A percentile compares a stretch with the other conserved stretches of the same genome.
Evolutionary conservation across 2,329 filamentous ascomycete species (phyloP).

Genomic region (Sclerotinia borealis): DNA sequence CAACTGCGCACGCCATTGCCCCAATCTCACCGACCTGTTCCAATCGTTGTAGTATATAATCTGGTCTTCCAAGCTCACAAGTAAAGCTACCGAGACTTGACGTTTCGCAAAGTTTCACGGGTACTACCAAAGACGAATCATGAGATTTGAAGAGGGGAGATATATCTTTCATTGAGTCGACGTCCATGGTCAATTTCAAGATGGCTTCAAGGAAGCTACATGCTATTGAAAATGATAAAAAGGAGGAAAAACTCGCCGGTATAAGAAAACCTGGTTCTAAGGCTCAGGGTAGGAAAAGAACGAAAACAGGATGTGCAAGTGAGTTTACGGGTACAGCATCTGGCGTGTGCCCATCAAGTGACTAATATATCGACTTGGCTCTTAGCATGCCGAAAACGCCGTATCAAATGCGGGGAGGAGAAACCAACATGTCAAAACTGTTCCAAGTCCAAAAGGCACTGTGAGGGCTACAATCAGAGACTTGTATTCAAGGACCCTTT

Average conservation of each 20-base stretch:
- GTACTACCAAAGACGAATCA: slow-evolving; percentile 5
- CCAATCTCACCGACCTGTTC: not conserved
- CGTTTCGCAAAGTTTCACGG: slow-evolving; percentile 3
- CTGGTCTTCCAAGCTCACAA: not conserved
- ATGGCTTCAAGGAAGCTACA: not conserved
- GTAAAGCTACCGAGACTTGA: not conserved
- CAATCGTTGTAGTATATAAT: not conserved
- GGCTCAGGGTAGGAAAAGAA: slow-evolving; percentile 44
- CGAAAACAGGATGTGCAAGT: slow-evolving; percentile 91
- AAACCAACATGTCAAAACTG: slow-evolving; percentile 76
- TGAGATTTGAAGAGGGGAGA: not conserved
- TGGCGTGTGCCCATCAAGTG: not conserved
- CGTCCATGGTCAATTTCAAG: not conserved
- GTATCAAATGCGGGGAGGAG: slow-evolving; percentile 96
- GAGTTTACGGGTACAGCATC: slow-evolving; percentile 35
- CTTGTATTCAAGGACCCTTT: slow-evolving; percentile 74
- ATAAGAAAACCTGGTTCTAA: slow-evolving; percentile 26
- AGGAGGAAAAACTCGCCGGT: not conserved
- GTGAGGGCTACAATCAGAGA: slow-evolving; percentile 77
- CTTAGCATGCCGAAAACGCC: slow-evolving; percentile 80
- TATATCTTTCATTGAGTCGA: too few relatives aligned
- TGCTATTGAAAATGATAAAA: not conserved
- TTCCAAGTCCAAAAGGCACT: slow-evolving; percentile 76
- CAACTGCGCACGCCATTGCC: not conserved
- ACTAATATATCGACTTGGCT: not conserved